Evolutionary conservation across 2,329 filamentous ascomycete species (phyloP), one percentile per base, ranked within the genome.

Genomic region (Colletotrichum aenigma): DNA sequence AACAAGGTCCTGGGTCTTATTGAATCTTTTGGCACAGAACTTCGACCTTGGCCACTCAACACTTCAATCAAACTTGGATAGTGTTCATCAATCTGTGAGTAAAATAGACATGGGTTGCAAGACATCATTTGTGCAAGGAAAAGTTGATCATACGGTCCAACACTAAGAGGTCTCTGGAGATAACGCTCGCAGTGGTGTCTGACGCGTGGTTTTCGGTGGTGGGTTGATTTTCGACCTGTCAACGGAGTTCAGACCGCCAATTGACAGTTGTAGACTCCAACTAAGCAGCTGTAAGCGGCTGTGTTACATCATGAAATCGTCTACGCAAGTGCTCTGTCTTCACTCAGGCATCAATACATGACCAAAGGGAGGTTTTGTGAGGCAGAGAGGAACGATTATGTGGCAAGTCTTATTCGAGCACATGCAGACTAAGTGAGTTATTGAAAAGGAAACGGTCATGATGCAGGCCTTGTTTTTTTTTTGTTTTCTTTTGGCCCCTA

Each of bases 41-140:
- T 43, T 18, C 38, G 4, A 0, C 1, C 8, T 43, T n/a, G 16
- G 4, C 16, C 38, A 43, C 38, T 43, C 4, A 43, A n/a, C 18
- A 18, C 8, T 43, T 43, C 16, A n/a, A 43, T 18, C 9, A 21
- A 21, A 21, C 7, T 48, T 3, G 9, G 6, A 18, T n/a, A 1
- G 4, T 48, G 18, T n/a, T 6, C 12, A 21, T 7, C 43, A 21
- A 21, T 10, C n/a, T 48, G n/a, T n/a, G 18, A 7, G 10, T 21
- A 7, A 12, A 6, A 48, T 21, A 48, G 2, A n/a, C 18, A 21
- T 12, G 9, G n/a, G 18, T n/a, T 48, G 16, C 10, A 13, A 3
- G 3, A 21, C 10, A 4, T 1, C 2, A 0, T 21, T 21, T 52
- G 10, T 21, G 3, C 6, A 48, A 21, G 6, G 0, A 6, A 4